Percentiles rank a stretch among this genome's conserved stretches.
Evolutionary conservation across 768 basidiomycete species (phyloP).

Genomic region (Lactarius quietus): DNA sequence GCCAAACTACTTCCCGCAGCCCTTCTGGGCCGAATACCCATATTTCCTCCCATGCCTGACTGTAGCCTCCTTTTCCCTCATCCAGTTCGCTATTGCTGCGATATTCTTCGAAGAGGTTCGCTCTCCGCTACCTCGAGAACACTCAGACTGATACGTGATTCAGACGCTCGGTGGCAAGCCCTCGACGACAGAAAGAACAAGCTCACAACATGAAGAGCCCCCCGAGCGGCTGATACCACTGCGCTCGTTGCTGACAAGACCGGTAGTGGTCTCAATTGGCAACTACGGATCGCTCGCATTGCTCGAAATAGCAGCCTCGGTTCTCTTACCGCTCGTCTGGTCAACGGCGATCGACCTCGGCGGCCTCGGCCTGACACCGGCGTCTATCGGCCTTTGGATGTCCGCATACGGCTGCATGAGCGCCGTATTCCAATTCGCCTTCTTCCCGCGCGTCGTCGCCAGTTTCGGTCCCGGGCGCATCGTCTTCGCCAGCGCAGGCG

Average conservation of each 20-base stretch:
- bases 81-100: neutral
- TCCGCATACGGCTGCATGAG: neutral
- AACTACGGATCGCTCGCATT: neutral
- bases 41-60: constrained; percentile 29
- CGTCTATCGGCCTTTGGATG: constrained; percentile 1
- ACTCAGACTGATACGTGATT: neutral
- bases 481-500: neutral
- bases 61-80: neutral
- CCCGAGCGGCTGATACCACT: neutral
- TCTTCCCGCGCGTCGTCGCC: neutral
- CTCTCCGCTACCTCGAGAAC: neutral
- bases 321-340: neutral
- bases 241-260: neutral
- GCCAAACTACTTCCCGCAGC: constrained; percentile 18
- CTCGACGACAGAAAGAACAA: neutral
- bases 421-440: neutral
- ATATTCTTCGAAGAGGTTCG: constrained; percentile 2
- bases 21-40: constrained; percentile 28
- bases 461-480: neutral
- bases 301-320: neutral
- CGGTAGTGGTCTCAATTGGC: neutral
- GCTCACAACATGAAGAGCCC: neutral
- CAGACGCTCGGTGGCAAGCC: neutral
- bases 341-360: neutral
- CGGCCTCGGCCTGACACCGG: neutral